A percentile compares a stretch with the other conserved stretches of the same genome.
These are phyloP conservation scores for Leucoagaricus sp. DNA, from an alignment of 1,284 basidiomycete genomes.

Conservation along the genomic window DNA sequence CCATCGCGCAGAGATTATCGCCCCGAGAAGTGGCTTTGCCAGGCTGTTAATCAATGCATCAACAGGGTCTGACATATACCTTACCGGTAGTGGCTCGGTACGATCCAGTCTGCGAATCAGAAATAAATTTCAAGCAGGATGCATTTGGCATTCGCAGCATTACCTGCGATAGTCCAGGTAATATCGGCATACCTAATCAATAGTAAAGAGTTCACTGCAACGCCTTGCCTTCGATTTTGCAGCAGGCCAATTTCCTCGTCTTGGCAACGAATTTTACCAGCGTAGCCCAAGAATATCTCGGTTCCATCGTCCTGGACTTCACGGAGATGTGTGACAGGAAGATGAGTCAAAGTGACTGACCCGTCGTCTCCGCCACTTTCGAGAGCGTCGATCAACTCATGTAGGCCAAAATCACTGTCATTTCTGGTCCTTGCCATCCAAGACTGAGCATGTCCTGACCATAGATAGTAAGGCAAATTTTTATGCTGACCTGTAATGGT, in stretches of 20 bases:
- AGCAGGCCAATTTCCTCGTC: slow-evolving; percentile 32
- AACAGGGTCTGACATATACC: slow-evolving; percentile 69
- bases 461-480: slow-evolving; percentile 25
- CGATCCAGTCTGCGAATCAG: slow-evolving; percentile 46
- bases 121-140: background rate
- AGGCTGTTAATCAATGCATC: slow-evolving; percentile 49
- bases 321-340: slow-evolving; percentile 46
- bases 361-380: slow-evolving; percentile 12
- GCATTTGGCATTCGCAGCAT: background rate
- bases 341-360: slow-evolving; percentile 33
- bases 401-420: slow-evolving; percentile 25
- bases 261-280: slow-evolving; percentile 38
- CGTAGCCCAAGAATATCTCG: slow-evolving; percentile 48
- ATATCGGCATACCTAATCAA: slow-evolving; percentile 48
- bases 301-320: slow-evolving; percentile 50
- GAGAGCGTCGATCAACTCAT: slow-evolving; percentile 30
- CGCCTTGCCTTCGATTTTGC: slow-evolving; percentile 24
- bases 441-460: slow-evolving; percentile 37
- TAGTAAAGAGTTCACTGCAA: slow-evolving; percentile 37
- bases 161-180: slow-evolving; percentile 56
- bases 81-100: slow-evolving; percentile 53
- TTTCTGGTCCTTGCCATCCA: slow-evolving; percentile 22
- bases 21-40: slow-evolving; percentile 58
- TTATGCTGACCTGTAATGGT: background rate
- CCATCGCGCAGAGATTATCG: slow-evolving; percentile 44